phyloP scores from a whole-genome alignment of 805 yeast species.

The Wickerhamomyces alni region DNA sequence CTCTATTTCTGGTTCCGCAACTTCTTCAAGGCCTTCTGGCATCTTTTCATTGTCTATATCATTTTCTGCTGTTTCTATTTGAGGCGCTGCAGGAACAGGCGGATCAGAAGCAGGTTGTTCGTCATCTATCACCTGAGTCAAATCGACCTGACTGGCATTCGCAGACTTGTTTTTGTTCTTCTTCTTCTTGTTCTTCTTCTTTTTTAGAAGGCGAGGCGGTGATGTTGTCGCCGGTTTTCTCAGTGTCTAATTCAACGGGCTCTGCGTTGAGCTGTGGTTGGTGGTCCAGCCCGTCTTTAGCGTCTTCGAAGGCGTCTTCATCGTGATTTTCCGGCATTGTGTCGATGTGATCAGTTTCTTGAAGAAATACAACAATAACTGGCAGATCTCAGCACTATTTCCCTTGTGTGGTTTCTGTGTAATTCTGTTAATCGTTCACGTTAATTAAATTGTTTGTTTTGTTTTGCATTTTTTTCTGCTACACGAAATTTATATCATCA shows the following conservation, averaged over 20 bases:
- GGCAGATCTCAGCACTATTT: too few species aligned
- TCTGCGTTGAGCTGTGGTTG: neutral
- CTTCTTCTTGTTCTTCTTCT: conserved; percentile 12
- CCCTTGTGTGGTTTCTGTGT: too few species aligned
- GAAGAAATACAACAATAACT: too few species aligned
- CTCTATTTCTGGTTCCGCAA: too few species aligned
- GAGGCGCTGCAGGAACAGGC: neutral
- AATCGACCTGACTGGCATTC: conserved; percentile 1
- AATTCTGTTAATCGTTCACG: too few species aligned
- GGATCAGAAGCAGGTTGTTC: neutral
- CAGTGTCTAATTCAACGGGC: neutral
- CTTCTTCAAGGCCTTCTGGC: neutral
- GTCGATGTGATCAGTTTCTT: too few species aligned
- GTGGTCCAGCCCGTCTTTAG: conserved; percentile 3
- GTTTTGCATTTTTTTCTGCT: too few species aligned
- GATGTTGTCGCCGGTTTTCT: neutral
- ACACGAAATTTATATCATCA: too few species aligned
- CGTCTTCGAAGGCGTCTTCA: conserved; percentile 13
- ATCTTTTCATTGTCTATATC: neutral
- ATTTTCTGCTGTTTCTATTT: too few species aligned
- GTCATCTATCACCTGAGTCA: neutral
- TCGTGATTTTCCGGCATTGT: conserved; percentile 10
- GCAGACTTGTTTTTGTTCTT: conserved; percentile 6
- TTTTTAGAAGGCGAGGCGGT: neutral
- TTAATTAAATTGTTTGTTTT: too few species aligned